These are phyloP conservation scores for Dittrichia graveolens DNA, from an alignment of 129 eudicot species.

Conservation along the genomic window DNA sequence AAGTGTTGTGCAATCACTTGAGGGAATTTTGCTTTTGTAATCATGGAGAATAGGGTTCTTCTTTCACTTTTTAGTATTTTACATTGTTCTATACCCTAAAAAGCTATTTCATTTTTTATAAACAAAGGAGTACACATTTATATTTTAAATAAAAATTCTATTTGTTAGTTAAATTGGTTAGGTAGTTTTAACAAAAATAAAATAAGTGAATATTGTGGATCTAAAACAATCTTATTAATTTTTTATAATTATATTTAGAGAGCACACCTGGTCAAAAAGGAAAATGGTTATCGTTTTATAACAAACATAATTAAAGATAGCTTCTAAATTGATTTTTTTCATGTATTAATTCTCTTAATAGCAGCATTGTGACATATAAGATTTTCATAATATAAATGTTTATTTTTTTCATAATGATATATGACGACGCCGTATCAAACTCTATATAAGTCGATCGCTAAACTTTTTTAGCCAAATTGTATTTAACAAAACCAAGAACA, in stretches of 20 bases:
- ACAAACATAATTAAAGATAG: no score
- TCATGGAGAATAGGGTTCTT: slow-evolving; percentile 31
- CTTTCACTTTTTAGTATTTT: slow-evolving; percentile 12
- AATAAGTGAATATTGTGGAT: not conserved
- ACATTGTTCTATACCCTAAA: slow-evolving; percentile 1
- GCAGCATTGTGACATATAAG: not conserved
- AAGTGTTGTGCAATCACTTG: slow-evolving; percentile 1
- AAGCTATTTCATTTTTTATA: not conserved
- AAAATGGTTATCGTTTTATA: no score
- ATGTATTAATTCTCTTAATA: not conserved
- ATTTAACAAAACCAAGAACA: no score
- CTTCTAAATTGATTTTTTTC: not conserved
- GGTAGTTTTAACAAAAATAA: not conserved
- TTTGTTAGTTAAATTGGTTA: not conserved
- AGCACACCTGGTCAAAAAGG: no score
- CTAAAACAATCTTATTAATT: not conserved
- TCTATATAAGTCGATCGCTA: no score
- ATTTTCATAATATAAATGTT: not conserved
- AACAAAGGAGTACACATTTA: not conserved
- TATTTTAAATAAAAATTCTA: not conserved
- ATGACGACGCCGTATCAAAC: no score
- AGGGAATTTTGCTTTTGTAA: slow-evolving; percentile 24
- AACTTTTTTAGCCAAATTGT: no score
- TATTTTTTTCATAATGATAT: no score
- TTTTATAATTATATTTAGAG: not conserved